Evolutionary conservation across 305 asterid species (phyloP).

Genomic region (Fraxinus baroniana): DNA sequence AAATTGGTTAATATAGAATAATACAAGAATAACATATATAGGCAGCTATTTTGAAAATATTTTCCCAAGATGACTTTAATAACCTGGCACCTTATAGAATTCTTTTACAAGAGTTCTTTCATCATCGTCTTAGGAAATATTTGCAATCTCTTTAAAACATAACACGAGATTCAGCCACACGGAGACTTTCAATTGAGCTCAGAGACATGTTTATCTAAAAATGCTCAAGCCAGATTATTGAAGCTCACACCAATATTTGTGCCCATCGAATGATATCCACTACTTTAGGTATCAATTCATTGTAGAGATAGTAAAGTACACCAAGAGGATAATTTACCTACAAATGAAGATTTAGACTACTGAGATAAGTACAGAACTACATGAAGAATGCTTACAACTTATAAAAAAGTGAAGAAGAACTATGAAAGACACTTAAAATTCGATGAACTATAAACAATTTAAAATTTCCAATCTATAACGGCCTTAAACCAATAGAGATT

Average conservation of each 20-base stretch:
- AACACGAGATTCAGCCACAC: neutral
- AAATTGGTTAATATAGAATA: too few species aligned
- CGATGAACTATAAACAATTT: neutral
- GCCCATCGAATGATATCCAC: conserved; percentile 54
- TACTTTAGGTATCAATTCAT: conserved; percentile 61
- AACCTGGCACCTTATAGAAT: neutral
- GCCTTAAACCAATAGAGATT: too few species aligned
- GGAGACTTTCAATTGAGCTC: too few species aligned
- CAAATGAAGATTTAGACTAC: conserved; percentile 9
- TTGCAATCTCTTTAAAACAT: neutral
- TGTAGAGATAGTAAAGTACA: conserved; percentile 70
- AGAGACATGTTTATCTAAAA: neutral
- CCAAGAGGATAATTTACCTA: conserved; percentile 52
- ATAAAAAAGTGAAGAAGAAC: neutral
- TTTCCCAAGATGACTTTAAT: neutral
- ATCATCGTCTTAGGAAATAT: neutral
- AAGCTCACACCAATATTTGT: conserved; percentile 54
- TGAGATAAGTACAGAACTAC: neutral
- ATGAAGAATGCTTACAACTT: too few species aligned
- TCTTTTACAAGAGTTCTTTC: neutral
- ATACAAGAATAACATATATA: too few species aligned
- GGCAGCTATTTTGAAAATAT: too few species aligned
- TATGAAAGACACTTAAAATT: neutral
- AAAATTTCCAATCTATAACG: neutral
- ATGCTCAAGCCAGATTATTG: conserved; percentile 74